These are phyloP conservation scores for Diplodia seriata DNA, from an alignment of 2,329 filamentous ascomycete genomes.

Conservation along the genomic window DNA sequence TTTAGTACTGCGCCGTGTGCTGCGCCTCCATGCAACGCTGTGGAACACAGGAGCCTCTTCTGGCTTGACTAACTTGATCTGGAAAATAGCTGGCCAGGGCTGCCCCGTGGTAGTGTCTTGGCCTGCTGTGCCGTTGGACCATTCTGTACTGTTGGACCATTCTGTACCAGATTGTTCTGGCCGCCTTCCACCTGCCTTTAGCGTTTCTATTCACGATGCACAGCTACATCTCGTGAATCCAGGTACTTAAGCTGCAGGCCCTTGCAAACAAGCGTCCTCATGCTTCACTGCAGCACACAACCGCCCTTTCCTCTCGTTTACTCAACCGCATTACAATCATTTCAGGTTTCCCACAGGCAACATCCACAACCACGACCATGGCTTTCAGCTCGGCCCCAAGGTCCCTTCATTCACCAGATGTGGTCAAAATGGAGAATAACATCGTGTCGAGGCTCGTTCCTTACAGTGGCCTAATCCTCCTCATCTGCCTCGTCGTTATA, in stretches of 20 bases:
- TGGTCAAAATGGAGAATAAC: not conserved
- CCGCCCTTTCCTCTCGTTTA: not conserved
- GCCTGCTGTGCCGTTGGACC: not conserved
- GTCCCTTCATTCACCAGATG: not conserved
- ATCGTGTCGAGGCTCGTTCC: conserved; percentile 36
- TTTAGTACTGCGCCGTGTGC: not conserved
- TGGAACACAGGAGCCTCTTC: not conserved
- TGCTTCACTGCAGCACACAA: not conserved
- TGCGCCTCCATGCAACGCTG: not conserved
- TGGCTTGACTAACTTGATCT: not conserved
- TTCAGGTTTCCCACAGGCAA: too few relatives aligned
- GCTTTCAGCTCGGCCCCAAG: not conserved
- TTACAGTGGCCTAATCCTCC: conserved; percentile 39
- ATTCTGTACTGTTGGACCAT: too few relatives aligned
- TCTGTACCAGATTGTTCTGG: not conserved
- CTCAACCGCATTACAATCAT: too few relatives aligned
- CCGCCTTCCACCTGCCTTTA: not conserved
- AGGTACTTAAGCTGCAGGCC: not conserved
- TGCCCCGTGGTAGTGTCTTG: not conserved
- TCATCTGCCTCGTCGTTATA: conserved; percentile 35
- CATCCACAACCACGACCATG: not conserved
- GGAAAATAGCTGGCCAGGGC: not conserved
- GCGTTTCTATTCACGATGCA: not conserved
- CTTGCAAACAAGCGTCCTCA: not conserved
- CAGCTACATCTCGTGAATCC: not conserved